A percentile compares a stretch with the other conserved stretches of the same genome.
Evolutionary conservation across 768 basidiomycete genomes (phyloP).

Genomic region (Exidia glandulosa): DNA sequence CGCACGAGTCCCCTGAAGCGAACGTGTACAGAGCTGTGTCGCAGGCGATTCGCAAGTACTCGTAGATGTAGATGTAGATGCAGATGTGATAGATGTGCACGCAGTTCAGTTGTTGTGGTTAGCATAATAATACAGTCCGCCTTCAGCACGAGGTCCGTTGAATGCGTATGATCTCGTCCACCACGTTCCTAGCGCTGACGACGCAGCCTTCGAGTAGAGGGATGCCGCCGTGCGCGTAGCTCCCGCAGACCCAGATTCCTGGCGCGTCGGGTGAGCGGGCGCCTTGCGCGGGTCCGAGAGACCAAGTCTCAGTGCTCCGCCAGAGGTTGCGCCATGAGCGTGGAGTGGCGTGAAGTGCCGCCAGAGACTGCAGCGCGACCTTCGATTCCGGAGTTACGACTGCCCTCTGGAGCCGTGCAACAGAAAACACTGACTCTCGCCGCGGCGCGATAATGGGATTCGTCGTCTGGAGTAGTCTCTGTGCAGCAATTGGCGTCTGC

Average conservation of each 20-base stretch:
- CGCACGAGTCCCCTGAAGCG: not conserved
- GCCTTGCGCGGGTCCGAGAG: conserved; percentile 44
- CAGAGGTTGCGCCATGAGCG: conserved; percentile 35
- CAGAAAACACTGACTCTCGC: conserved; percentile 38
- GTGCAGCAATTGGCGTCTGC: conserved; percentile 22
- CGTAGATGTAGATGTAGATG: not conserved
- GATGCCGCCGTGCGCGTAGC: conserved; percentile 60
- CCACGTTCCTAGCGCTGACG: conserved; percentile 51
- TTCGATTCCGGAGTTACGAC: conserved; percentile 42
- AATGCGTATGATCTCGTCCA: conserved; percentile 6
- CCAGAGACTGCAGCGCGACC: conserved; percentile 37
- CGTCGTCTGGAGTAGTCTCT: conserved; percentile 55
- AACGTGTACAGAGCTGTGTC: not conserved
- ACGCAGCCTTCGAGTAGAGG: conserved; percentile 76
- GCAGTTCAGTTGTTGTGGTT: not conserved
- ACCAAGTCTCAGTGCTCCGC: conserved; percentile 17
- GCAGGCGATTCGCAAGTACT: not conserved
- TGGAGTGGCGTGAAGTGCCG: conserved; percentile 13
- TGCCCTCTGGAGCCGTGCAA: conserved; percentile 52
- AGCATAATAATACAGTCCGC: not conserved
- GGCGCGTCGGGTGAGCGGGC: conserved; percentile 26
- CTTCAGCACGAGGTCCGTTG: not conserved
- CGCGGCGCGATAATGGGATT: conserved; percentile 53
- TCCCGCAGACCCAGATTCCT: conserved; percentile 62
- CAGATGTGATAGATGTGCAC: too few species aligned